Conservation (phyloP, 2,329 filamentous ascomycete genomes). For the Penicillium sp. region DNA sequence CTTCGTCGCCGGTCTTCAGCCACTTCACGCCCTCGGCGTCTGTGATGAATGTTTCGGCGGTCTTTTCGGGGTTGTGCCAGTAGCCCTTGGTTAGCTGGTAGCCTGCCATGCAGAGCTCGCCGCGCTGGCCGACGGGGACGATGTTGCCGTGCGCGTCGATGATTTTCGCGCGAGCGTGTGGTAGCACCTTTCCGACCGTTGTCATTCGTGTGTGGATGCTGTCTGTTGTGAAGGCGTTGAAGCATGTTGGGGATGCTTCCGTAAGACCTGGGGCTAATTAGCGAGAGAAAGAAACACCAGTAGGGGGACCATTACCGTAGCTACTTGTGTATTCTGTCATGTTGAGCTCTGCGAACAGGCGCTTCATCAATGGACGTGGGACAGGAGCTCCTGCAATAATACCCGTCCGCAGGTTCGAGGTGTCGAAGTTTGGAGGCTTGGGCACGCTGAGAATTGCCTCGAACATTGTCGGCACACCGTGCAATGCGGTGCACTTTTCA, state of each 20-base stretch:
- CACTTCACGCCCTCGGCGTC: conserved; percentile 62
- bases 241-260: conserved; percentile 77
- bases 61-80: conserved; percentile 72
- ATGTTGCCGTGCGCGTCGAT: conserved; percentile 65
- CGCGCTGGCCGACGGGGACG: conserved; percentile 67
- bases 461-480: conserved; percentile 85
- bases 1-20: conserved; percentile 66
- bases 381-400: conserved; percentile 80
- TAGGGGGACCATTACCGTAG: conserved; percentile 46
- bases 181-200: conserved; percentile 75
- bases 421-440: conserved; percentile 51
- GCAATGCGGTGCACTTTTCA: conserved; percentile 71
- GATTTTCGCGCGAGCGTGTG: conserved; percentile 76
- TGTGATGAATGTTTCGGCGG: conserved; percentile 68
- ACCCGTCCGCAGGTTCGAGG: conserved; percentile 66
- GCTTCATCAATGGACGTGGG: conserved; percentile 72
- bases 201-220: conserved; percentile 66
- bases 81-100: conserved; percentile 69
- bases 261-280: conserved; percentile 58
- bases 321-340: conserved; percentile 74
- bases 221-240: conserved; percentile 77
- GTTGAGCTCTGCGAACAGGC: conserved; percentile 69
- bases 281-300: not conserved
- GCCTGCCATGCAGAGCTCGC: conserved; percentile 76
- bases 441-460: conserved; percentile 61